phyloP scores from a whole-genome alignment of 495 filamentous ascomycete genomes.

The Aspergillus conjunctus region DNA sequence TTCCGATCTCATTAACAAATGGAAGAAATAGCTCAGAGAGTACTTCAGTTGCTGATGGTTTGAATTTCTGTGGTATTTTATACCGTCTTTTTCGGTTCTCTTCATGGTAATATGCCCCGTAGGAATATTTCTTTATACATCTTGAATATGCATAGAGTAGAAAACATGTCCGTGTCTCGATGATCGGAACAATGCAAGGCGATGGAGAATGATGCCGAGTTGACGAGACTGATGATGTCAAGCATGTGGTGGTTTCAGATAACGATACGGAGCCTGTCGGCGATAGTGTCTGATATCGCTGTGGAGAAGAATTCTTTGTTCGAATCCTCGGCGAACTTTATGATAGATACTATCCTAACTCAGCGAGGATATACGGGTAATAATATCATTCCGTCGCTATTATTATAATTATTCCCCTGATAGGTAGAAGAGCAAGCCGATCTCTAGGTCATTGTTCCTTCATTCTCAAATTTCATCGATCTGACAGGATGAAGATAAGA shows the following conservation, averaged over 20 bases:
- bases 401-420: neutral
- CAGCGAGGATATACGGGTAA: neutral
- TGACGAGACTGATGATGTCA: conserved; percentile 1
- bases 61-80: too few species aligned
- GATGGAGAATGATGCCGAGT: conserved; percentile 17
- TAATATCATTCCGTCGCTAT: neutral
- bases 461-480: neutral
- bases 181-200: neutral
- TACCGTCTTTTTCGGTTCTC: too few species aligned
- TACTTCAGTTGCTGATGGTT: too few species aligned
- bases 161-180: too few species aligned
- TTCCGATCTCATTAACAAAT: neutral
- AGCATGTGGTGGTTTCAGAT: conserved; percentile 3
- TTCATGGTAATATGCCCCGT: too few species aligned
- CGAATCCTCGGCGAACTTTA: too few species aligned
- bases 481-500: conserved; percentile 5
- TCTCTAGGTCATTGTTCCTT: neutral
- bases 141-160: neutral
- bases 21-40: too few species aligned
- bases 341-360: too few species aligned
- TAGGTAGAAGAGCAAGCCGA: neutral
- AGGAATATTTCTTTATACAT: too few species aligned
- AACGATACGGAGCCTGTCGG: conserved; percentile 3
- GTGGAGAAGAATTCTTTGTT: neutral
- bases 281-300: neutral